phyloP scores from a whole-genome alignment of 2,329 filamentous ascomycete species.

The Cladorrhinum sp. region DNA sequence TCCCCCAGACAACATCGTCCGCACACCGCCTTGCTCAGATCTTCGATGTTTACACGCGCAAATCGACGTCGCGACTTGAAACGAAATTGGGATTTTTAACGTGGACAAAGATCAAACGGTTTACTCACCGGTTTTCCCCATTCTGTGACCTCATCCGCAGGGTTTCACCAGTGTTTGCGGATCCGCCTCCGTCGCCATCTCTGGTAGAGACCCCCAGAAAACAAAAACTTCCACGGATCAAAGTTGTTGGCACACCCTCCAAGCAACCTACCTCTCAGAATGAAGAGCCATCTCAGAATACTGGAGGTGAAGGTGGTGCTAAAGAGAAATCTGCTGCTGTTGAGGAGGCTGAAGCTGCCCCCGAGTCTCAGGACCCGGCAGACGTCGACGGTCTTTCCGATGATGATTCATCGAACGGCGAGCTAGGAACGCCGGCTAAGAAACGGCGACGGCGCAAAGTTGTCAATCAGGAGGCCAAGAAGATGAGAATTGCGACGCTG shows the following conservation, averaged over 20 bases:
- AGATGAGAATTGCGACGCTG: slow-evolving; percentile 54
- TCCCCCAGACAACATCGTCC: not conserved
- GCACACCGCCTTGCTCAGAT: slow-evolving; percentile 21
- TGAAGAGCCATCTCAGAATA: not conserved
- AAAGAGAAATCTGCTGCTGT: not conserved
- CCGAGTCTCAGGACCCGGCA: slow-evolving; percentile 9
- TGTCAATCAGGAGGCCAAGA: slow-evolving; percentile 48
- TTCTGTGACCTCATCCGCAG: slow-evolving; percentile 21
- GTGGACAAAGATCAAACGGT: slow-evolving; percentile 7
- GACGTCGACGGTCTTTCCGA: slow-evolving; percentile 11
- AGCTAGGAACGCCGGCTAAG: slow-evolving; percentile 35
- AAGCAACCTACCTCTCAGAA: not conserved
- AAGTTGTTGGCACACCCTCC: not conserved
- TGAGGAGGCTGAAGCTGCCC: not conserved
- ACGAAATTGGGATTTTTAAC: slow-evolving; percentile 6
- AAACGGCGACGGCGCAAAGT: slow-evolving; percentile 46
- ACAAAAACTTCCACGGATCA: slow-evolving; percentile 4
- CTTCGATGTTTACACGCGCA: slow-evolving; percentile 26
- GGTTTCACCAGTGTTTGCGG: not conserved
- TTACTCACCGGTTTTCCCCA: slow-evolving; percentile 13
- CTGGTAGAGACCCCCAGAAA: not conserved
- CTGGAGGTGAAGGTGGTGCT: not conserved
- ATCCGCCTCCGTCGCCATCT: not conserved
- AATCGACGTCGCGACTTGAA: slow-evolving; percentile 10
- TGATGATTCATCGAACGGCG: slow-evolving; percentile 24